Evolutionary conservation across 805 yeast species (phyloP).

Genomic region (Schwanniomyces polymorphus): DNA sequence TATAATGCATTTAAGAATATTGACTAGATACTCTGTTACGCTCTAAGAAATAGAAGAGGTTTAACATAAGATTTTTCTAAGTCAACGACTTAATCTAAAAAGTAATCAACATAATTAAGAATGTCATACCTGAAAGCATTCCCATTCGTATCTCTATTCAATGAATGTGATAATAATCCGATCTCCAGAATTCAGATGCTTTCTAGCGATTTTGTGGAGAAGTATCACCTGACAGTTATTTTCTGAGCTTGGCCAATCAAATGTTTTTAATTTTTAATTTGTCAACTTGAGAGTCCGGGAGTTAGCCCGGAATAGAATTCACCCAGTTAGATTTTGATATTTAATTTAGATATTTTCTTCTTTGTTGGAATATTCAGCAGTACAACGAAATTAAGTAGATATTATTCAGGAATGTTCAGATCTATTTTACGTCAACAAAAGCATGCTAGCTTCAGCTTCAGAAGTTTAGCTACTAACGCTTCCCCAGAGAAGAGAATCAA

Average conservation of each 20-base stretch:
- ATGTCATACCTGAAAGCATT: no score
- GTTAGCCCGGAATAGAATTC: conserved; percentile 4
- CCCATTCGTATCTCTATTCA: not conserved
- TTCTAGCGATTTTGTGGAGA: not conserved
- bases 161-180: not conserved
- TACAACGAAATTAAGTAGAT: not conserved
- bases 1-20: no score
- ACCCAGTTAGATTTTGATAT: not conserved
- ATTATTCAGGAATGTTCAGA: conserved; percentile 15
- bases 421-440: conserved; percentile 16
- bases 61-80: no score
- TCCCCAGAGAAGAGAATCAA: conserved; percentile 57
- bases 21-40: no score
- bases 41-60: no score
- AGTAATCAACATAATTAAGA: no score
- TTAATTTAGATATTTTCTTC: not conserved
- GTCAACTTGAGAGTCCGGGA: conserved; percentile 6
- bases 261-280: conserved; percentile 4
- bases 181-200: not conserved
- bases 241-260: conserved; percentile 3
- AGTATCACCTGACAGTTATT: not conserved
- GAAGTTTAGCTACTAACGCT: conserved; percentile 53
- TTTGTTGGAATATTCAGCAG: not conserved
- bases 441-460: conserved; percentile 10
- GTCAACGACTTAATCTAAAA: no score